Conservation (phyloP, 805 yeast genomes). For the Yarrowia keelungensis region DNA sequence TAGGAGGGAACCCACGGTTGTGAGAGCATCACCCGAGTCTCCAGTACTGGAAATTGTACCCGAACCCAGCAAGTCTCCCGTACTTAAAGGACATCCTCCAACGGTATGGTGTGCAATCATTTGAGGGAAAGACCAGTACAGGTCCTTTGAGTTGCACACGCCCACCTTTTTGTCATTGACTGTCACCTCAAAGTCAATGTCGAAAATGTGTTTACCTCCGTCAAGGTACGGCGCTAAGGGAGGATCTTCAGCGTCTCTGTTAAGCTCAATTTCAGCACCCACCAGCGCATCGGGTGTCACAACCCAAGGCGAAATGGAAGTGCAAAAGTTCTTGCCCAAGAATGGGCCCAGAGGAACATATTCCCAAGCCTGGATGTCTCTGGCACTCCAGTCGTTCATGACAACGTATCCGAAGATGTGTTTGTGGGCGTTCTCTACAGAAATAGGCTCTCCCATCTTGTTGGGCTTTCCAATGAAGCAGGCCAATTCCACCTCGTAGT, state of each 20-base stretch:
- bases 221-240: constrained; percentile 42
- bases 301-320: constrained; percentile 46
- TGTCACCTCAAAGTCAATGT: constrained; percentile 41
- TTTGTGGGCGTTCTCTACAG: constrained; percentile 42
- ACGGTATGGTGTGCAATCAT: constrained; percentile 46
- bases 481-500: constrained; percentile 46
- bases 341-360: constrained; percentile 47
- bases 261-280: constrained; percentile 41
- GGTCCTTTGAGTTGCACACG: constrained; percentile 41
- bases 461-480: constrained; percentile 43
- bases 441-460: constrained; percentile 42
- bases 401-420: constrained; percentile 46
- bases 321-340: constrained; percentile 45
- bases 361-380: constrained; percentile 47
- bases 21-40: constrained; percentile 36
- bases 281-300: constrained; percentile 44
- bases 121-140: constrained; percentile 45
- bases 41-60: constrained; percentile 44
- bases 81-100: constrained; percentile 44
- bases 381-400: constrained; percentile 46
- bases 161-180: constrained; percentile 39
- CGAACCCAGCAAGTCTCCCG: constrained; percentile 46
- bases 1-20: constrained; percentile 43
- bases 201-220: constrained; percentile 41
- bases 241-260: constrained; percentile 41